phyloP scores from a whole-genome alignment of 1,284 basidiomycete genomes.

The Fomes fomentarius region DNA sequence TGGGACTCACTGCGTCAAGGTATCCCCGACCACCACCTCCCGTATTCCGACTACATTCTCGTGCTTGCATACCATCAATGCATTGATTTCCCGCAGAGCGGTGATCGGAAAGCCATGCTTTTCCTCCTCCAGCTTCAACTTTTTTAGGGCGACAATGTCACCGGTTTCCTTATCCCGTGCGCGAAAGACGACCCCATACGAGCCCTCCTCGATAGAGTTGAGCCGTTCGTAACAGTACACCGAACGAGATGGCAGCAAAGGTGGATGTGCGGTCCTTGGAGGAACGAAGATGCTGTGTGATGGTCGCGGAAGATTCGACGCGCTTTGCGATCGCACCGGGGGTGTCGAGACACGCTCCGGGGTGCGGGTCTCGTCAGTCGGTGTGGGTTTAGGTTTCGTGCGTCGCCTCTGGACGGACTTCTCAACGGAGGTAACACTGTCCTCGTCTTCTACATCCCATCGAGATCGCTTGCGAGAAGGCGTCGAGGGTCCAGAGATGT shows the following conservation, averaged over 20 bases:
- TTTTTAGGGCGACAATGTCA: conserved; percentile 96
- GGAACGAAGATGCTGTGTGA: conserved; percentile 73
- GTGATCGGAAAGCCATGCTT: conserved; percentile 99
- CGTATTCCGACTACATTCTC: conserved; percentile 95
- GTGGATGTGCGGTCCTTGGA: conserved; percentile 73
- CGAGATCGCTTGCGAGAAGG: conserved; percentile 70
- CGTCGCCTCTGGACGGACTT: conserved; percentile 31
- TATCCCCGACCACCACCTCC: conserved; percentile 99
- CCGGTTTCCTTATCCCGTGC: conserved; percentile 93
- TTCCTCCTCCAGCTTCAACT: conserved; percentile 97
- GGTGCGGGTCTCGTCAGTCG: conserved; percentile 11
- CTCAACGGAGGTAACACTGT: conserved; percentile 32
- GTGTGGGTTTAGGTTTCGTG: conserved; percentile 22
- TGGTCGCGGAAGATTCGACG: conserved; percentile 27
- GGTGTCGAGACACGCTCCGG: conserved; percentile 20
- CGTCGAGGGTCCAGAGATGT: conserved; percentile 31
- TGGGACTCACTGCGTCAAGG: conserved; percentile 88
- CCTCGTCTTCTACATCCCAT: conserved; percentile 65
- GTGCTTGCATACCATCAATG: conserved; percentile 90
- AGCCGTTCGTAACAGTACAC: conserved; percentile 93
- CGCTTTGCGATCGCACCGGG: conserved; percentile 11
- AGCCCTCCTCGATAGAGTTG: conserved; percentile 99
- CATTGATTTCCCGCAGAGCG: conserved; percentile 91
- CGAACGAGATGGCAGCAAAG: conserved; percentile 81
- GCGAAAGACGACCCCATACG: conserved; percentile 97